Percentiles rank a stretch among this genome's conserved stretches.
These are phyloP conservation scores for Syzygium grande DNA, from an alignment of 345 rosid genomes.

Conservation along the genomic window DNA sequence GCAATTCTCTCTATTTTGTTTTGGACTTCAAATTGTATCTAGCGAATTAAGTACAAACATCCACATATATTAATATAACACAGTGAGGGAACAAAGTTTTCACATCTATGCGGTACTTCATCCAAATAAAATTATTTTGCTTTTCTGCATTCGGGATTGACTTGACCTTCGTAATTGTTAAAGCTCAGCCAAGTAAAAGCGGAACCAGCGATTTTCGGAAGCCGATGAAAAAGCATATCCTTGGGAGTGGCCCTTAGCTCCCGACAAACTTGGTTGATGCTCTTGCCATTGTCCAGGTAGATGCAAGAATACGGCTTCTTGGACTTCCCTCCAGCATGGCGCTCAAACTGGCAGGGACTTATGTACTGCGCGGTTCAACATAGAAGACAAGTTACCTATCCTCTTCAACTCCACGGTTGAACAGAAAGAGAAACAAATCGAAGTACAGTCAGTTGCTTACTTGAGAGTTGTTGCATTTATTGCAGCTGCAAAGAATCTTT, in stretches of 20 bases:
- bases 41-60: neutral
- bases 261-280: slow-evolving; percentile 41
- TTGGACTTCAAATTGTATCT: neutral
- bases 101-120: neutral
- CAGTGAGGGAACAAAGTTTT: neutral
- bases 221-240: slow-evolving; percentile 31
- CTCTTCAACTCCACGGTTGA: neutral
- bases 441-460: slow-evolving; percentile 12
- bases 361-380: slow-evolving; percentile 19
- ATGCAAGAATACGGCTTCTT: slow-evolving; percentile 50
- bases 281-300: slow-evolving; percentile 49
- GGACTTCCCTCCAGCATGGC: slow-evolving; percentile 49
- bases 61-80: neutral
- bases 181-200: slow-evolving; percentile 35
- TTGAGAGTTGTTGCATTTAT: slow-evolving; percentile 27
- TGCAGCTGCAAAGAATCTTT: slow-evolving; percentile 39
- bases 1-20: neutral
- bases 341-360: slow-evolving; percentile 44
- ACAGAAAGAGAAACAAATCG: neutral
- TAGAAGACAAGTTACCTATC: neutral
- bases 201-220: slow-evolving; percentile 35
- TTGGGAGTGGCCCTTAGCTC: slow-evolving; percentile 50
- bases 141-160: neutral
- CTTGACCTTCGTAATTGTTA: slow-evolving; percentile 35
- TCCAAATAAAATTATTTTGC: neutral